Conservation (phyloP, 768 basidiomycete genomes). For the Lactarius psammicola region DNA sequence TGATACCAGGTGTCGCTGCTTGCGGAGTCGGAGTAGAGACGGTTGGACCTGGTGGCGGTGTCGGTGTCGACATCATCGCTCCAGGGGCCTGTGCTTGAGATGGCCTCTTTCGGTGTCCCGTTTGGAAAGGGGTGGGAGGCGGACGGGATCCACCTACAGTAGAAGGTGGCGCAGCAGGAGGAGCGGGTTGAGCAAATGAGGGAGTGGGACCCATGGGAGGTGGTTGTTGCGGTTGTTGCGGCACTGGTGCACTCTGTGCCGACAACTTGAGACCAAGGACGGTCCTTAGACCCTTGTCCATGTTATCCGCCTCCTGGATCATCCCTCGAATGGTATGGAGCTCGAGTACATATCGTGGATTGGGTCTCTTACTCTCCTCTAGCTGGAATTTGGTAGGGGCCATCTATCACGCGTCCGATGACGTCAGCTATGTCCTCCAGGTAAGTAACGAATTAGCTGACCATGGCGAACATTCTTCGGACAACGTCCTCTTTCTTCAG, state of each 20-base stretch:
- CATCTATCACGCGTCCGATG: conserved; percentile 8
- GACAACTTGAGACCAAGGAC: neutral
- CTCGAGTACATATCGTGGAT: conserved; percentile 24
- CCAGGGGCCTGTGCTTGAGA: conserved; percentile 11
- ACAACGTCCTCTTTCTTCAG: conserved; percentile 8
- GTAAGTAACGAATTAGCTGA: neutral
- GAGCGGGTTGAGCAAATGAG: neutral
- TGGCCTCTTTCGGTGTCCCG: conserved; percentile 17
- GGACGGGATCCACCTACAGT: conserved; percentile 10
- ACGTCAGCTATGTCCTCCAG: neutral
- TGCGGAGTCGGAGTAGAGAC: conserved; percentile 24
- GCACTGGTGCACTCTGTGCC: neutral
- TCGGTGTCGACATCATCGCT: conserved; percentile 18
- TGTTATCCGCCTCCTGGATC: conserved; percentile 27
- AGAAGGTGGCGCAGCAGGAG: neutral
- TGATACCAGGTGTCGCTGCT: conserved; percentile 22
- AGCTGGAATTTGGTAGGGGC: conserved; percentile 21
- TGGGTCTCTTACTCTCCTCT: conserved; percentile 16
- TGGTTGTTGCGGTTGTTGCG: conserved; percentile 13
- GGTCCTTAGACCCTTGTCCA: conserved; percentile 19
- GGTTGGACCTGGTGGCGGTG: conserved; percentile 13
- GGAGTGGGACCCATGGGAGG: neutral
- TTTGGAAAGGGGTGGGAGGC: conserved; percentile 6
- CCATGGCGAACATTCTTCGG: conserved; percentile 18
- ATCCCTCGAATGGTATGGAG: conserved; percentile 26